phyloP scores from a whole-genome alignment of 2,329 filamentous ascomycete species.

The Trichophyton schoenleinii region DNA sequence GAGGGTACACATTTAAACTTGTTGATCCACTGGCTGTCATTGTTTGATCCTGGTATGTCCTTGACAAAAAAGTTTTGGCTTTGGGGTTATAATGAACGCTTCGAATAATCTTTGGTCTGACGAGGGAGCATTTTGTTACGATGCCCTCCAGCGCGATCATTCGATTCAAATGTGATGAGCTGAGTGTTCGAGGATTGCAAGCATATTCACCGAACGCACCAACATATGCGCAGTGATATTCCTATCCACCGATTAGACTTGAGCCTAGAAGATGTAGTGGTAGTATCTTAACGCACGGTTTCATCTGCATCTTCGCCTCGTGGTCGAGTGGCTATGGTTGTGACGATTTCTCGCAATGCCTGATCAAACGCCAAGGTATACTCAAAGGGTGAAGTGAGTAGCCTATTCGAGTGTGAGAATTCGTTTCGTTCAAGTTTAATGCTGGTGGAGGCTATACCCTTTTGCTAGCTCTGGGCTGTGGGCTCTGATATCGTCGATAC shows the following conservation, averaged over 20 bases:
- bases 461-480: constrained; percentile 75
- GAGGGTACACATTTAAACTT: constrained; percentile 84
- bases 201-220: constrained; percentile 91
- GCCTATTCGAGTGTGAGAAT: constrained; percentile 22
- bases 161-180: constrained; percentile 78
- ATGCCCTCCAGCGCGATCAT: constrained; percentile 98
- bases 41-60: constrained; percentile 90
- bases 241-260: constrained; percentile 2
- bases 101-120: constrained; percentile 93
- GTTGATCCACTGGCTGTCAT: constrained; percentile 82
- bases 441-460: constrained; percentile 31
- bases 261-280: constrained; percentile 1
- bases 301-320: constrained; percentile 61
- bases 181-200: constrained; percentile 86
- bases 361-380: constrained; percentile 78
- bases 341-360: constrained; percentile 78
- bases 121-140: constrained; percentile 88
- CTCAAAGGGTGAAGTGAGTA: constrained; percentile 79
- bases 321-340: constrained; percentile 46
- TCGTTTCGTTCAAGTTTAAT: not conserved
- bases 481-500: constrained; percentile 79
- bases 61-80: constrained; percentile 73
- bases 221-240: constrained; percentile 91
- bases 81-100: constrained; percentile 93
- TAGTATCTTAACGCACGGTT: constrained; percentile 36